These are phyloP conservation scores for Candida qinlingensis DNA, from an alignment of 805 yeast species.

Conservation along the genomic window DNA sequence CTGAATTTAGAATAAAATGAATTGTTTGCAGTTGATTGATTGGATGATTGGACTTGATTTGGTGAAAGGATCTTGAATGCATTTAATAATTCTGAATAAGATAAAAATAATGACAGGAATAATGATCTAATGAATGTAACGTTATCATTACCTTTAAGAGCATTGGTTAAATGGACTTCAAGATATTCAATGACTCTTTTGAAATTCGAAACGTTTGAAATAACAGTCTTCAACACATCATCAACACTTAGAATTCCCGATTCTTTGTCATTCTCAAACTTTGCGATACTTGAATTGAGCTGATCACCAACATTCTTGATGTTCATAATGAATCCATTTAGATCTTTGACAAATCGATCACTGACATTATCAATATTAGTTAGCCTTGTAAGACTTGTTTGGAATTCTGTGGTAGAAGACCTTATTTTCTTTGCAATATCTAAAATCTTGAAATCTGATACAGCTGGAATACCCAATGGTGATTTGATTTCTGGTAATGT, in stretches of 20 bases:
- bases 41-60: conserved; percentile 6
- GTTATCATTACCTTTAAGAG: conserved; percentile 50
- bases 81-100: conserved; percentile 62
- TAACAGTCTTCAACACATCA: conserved; percentile 32
- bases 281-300: conserved; percentile 51
- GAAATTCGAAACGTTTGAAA: conserved; percentile 40
- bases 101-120: conserved; percentile 53
- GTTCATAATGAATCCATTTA: conserved; percentile 41
- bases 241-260: conserved; percentile 23
- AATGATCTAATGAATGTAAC: conserved; percentile 61
- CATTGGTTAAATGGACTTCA: conserved; percentile 40
- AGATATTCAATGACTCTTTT: conserved; percentile 44
- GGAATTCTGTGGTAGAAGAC: conserved; percentile 61
- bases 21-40: conserved; percentile 2
- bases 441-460: conserved; percentile 22
- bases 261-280: conserved; percentile 31
- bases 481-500: conserved; percentile 48
- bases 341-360: conserved; percentile 46
- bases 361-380: conserved; percentile 50
- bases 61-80: conserved; percentile 45
- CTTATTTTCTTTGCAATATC: conserved; percentile 55
- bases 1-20: conserved; percentile 5
- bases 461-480: conserved; percentile 6
- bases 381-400: conserved; percentile 50
- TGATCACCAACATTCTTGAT: conserved; percentile 52